Evolutionary conservation across 352 stramenopile species (phyloP).

Genomic region (Phytophthora sojae): DNA sequence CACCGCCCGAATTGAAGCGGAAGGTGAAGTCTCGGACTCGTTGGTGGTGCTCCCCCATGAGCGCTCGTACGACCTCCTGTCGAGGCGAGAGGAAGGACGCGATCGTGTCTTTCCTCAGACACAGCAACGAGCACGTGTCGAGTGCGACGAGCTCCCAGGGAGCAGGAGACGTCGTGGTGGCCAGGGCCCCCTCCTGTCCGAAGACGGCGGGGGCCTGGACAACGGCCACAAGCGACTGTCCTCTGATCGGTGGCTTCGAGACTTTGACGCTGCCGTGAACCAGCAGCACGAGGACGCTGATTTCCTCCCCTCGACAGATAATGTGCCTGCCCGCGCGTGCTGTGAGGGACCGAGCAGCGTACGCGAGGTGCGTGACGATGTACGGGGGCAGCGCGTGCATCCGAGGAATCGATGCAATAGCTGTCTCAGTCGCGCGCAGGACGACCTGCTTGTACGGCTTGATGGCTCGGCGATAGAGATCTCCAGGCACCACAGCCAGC

Average conservation of each 20-base stretch:
- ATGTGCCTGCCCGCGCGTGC: slow-evolving; percentile 53
- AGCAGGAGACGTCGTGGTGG: slow-evolving; percentile 43
- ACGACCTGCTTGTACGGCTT: slow-evolving; percentile 79
- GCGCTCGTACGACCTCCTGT: slow-evolving; percentile 56
- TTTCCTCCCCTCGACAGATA: slow-evolving; percentile 58
- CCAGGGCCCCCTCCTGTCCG: slow-evolving; percentile 66
- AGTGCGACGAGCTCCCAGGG: slow-evolving; percentile 73
- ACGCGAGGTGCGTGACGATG: slow-evolving; percentile 70
- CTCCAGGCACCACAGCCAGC: slow-evolving; percentile 60
- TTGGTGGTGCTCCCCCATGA: slow-evolving; percentile 54
- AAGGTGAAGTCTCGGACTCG: slow-evolving; percentile 54
- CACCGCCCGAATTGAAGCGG: slow-evolving; percentile 42
- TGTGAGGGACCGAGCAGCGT: slow-evolving; percentile 58
- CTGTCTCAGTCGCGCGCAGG: slow-evolving; percentile 59
- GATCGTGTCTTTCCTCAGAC: slow-evolving; percentile 62
- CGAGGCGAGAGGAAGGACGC: slow-evolving; percentile 64
- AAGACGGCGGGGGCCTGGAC: slow-evolving; percentile 74
- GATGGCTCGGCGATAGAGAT: slow-evolving; percentile 75
- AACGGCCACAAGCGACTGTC: slow-evolving; percentile 54
- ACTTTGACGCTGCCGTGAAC: slow-evolving; percentile 76
- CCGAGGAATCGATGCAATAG: slow-evolving; percentile 60
- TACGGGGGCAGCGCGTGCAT: slow-evolving; percentile 54
- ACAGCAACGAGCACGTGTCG: slow-evolving; percentile 65
- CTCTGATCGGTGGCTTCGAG: slow-evolving; percentile 34
- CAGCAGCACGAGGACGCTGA: slow-evolving; percentile 71